phyloP scores from a whole-genome alignment of 108 stramenopile species.

The Mayamaea pseudoterrestris region DNA sequence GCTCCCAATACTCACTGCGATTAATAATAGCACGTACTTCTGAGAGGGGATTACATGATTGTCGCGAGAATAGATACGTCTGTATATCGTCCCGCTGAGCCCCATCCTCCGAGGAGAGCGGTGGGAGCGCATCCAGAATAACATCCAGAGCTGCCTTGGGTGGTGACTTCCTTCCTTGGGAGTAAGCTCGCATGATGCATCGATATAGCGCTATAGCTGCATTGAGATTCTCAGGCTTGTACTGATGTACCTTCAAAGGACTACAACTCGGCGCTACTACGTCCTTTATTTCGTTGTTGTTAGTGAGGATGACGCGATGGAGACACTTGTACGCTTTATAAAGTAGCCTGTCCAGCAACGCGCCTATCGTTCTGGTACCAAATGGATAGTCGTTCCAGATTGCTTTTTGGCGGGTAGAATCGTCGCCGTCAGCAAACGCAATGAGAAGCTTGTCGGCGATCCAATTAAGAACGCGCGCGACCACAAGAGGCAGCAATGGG shows the following conservation, averaged over 20 bases:
- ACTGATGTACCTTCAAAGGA: constrained; percentile 7
- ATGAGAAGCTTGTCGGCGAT: constrained; percentile 49
- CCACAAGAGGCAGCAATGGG: constrained; percentile 56
- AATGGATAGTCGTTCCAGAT: constrained; percentile 56
- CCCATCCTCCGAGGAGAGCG: constrained; percentile 26
- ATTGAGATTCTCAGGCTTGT: constrained; percentile 41
- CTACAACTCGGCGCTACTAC: neutral
- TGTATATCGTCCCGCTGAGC: constrained; percentile 27
- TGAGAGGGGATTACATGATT: constrained; percentile 13
- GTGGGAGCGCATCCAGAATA: constrained; percentile 47
- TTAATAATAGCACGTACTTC: too few relatives aligned
- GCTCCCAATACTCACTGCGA: too few relatives aligned
- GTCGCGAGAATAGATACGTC: constrained; percentile 39
- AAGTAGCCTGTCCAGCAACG: constrained; percentile 40
- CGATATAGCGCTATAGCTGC: constrained; percentile 67
- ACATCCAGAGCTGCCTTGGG: constrained; percentile 57
- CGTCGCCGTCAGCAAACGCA: constrained; percentile 22
- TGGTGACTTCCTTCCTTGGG: constrained; percentile 33
- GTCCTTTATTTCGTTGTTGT: constrained; percentile 1
- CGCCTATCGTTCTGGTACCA: constrained; percentile 36
- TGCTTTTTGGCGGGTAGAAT: constrained; percentile 13
- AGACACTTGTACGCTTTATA: constrained; percentile 46
- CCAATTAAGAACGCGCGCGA: constrained; percentile 40
- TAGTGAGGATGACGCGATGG: constrained; percentile 47
- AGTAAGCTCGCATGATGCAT: constrained; percentile 60